Conservation (phyloP, 2,329 filamentous ascomycete species). For the Colletotrichum sp. region DNA sequence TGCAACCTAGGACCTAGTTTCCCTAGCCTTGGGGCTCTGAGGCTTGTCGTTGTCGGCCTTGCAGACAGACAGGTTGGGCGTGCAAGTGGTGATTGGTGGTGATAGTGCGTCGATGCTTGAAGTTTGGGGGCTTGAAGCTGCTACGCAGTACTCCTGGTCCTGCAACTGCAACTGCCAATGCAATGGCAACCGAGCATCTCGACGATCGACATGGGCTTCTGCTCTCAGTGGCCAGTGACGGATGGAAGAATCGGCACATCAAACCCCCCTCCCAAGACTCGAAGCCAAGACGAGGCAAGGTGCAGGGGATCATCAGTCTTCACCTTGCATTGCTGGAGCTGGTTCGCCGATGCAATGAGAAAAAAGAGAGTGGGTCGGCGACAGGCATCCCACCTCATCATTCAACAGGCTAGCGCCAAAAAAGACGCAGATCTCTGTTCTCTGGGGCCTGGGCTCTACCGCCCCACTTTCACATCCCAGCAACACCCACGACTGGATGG, state of each 20-base stretch:
- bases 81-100: not conserved
- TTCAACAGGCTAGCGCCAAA: constrained; percentile 15
- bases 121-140: not conserved
- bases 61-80: not conserved
- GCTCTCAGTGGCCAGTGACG: not conserved
- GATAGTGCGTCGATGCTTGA: not conserved
- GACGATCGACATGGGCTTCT: constrained; percentile 13
- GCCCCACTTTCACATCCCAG: not conserved
- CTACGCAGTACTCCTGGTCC: constrained; percentile 4
- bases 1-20: not conserved
- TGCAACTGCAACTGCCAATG: constrained; percentile 16
- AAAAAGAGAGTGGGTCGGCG: not conserved
- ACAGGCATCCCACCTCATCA: constrained; percentile 2
- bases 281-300: constrained; percentile 15
- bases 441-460: constrained; percentile 13
- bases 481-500: not conserved
- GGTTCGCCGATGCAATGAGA: not conserved
- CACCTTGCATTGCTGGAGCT: constrained; percentile 7
- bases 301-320: constrained; percentile 14
- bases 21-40: not conserved
- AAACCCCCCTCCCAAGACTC: constrained; percentile 12
- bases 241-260: constrained; percentile 22
- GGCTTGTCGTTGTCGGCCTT: not conserved
- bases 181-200: constrained; percentile 7
- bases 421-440: constrained; percentile 23